Evolutionary conservation across 768 basidiomycete genomes (phyloP).

Genomic region (Crepidotus variabilis): DNA sequence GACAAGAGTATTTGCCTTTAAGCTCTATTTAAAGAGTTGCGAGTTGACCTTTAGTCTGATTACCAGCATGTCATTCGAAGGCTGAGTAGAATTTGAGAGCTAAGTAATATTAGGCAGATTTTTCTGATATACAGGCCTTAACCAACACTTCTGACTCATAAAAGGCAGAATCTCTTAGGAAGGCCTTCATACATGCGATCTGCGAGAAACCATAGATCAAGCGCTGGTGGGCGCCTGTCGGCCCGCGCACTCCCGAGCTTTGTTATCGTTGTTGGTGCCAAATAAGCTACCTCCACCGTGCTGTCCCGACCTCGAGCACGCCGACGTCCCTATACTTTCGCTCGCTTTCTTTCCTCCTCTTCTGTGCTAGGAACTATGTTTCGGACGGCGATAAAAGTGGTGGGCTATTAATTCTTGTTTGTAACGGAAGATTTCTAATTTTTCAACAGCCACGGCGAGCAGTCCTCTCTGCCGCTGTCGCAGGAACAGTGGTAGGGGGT

Average conservation of each 20-base stretch:
- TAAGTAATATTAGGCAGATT: no score
- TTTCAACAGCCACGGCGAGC: slow-evolving; percentile 29
- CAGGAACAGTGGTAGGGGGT: slow-evolving; percentile 26
- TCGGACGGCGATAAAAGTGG: slow-evolving; percentile 29
- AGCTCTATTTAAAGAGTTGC: no score
- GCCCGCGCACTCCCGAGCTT: not conserved
- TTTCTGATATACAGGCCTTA: no score
- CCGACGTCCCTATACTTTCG: not conserved
- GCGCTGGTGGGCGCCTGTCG: not conserved
- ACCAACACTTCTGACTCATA: no score
- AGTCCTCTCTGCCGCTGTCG: slow-evolving; percentile 28
- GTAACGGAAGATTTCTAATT: not conserved
- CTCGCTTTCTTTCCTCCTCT: not conserved
- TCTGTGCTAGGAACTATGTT: slow-evolving; percentile 19
- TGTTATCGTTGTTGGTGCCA: not conserved
- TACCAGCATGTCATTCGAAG: no score
- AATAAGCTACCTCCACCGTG: not conserved
- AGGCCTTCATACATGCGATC: no score
- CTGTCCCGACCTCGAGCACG: not conserved
- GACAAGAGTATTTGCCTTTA: no score
- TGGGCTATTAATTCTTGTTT: slow-evolving; percentile 8
- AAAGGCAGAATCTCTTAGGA: no score
- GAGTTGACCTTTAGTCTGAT: no score
- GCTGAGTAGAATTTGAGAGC: no score
- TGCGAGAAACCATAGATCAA: not conserved